Conservation (phyloP, 129 eudicot species). For the Flaveria trinervia region DNA sequence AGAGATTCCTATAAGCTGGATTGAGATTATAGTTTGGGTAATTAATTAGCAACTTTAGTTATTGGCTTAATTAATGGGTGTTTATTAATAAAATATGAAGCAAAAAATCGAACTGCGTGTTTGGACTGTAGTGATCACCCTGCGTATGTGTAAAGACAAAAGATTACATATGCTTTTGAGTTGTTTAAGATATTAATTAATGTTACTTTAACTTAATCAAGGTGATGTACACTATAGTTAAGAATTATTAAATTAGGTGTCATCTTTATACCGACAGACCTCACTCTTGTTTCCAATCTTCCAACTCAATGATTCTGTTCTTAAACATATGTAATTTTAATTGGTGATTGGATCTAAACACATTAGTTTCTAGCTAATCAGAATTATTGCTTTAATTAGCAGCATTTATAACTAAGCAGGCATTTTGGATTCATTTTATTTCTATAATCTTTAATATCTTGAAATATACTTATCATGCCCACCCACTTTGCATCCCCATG, state of each 20-base stretch:
- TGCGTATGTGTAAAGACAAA: constrained; percentile 22
- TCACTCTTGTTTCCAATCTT: constrained; percentile 57
- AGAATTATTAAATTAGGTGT: constrained; percentile 45
- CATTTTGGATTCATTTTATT: constrained; percentile 12
- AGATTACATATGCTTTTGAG: constrained; percentile 45
- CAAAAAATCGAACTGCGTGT: constrained; percentile 28
- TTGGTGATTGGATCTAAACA: constrained; percentile 43
- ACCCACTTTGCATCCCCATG: too few relatives aligned
- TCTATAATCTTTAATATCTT: background rate
- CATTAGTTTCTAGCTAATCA: constrained; percentile 38
- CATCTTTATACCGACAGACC: constrained; percentile 62
- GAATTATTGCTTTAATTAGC: constrained; percentile 32
- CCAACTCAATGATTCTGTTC: constrained; percentile 49
- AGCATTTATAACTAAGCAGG: constrained; percentile 24
- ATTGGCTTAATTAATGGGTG: constrained; percentile 30
- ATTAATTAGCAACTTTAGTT: constrained; percentile 14
- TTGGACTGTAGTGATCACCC: constrained; percentile 32
- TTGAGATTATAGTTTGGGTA: constrained; percentile 23
- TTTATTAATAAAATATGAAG: constrained; percentile 28
- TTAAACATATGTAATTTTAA: constrained; percentile 42
- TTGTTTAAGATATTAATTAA: constrained; percentile 36
- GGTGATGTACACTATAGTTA: constrained; percentile 31
- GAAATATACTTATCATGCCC: background rate
- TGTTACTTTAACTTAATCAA: constrained; percentile 27
- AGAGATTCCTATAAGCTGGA: constrained; percentile 44